phyloP scores from a whole-genome alignment of 2,329 filamentous ascomycete species.

The Dissoconium aciculare region DNA sequence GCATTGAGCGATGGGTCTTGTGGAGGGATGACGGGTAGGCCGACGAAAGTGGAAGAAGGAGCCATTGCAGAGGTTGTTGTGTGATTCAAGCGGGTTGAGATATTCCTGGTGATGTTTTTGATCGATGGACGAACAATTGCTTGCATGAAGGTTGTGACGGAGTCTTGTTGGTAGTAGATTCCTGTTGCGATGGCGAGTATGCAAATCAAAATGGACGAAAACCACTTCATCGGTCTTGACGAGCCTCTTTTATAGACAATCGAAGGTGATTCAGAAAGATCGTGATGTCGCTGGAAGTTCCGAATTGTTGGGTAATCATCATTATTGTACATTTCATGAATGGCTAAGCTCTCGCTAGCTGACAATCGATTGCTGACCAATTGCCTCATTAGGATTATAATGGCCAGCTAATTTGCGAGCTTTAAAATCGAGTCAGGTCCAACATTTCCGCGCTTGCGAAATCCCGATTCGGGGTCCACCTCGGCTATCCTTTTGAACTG shows the following conservation, averaged over 20 bases:
- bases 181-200: constrained; percentile 25
- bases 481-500: too few species aligned
- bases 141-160: constrained; percentile 25
- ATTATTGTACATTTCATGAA: too few species aligned
- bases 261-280: neutral
- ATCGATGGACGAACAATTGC: constrained; percentile 22
- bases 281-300: neutral
- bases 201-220: constrained; percentile 28
- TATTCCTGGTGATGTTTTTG: constrained; percentile 13
- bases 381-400: too few species aligned
- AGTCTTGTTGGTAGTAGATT: constrained; percentile 17
- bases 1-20: constrained; percentile 29
- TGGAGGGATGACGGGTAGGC: constrained; percentile 36
- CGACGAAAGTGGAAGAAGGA: constrained; percentile 26
- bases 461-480: too few species aligned
- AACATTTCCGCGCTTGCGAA: too few species aligned
- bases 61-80: constrained; percentile 21
- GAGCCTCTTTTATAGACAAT: constrained; percentile 6
- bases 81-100: constrained; percentile 20
- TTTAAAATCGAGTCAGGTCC: too few species aligned
- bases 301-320: constrained; percentile 1
- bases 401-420: too few species aligned
- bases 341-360: too few species aligned
- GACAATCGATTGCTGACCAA: too few species aligned
- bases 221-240: constrained; percentile 12